Evolutionary conservation across 805 yeast genomes (phyloP), one percentile per base, ranked within the genome.

Genomic region (Starmerella cellae): DNA sequence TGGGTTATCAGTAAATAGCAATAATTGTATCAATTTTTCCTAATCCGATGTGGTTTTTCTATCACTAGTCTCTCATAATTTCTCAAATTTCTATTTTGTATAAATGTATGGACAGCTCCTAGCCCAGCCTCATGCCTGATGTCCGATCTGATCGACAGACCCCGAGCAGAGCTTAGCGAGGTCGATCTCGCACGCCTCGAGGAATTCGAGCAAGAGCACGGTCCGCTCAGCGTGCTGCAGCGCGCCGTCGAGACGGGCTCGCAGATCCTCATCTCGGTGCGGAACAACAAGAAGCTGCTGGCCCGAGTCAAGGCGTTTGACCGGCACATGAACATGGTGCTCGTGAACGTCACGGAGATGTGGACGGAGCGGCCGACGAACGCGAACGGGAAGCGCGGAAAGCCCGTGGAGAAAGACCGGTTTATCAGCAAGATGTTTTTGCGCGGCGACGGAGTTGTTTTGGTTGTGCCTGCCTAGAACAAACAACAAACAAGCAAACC

Each of bases 261-360:
- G 2, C 83, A 84, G 21, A 83, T 91, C 4, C 73, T 91, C 45
- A 81, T 91, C 46, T 82, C 95, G 18, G 73, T 94, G 46, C 72
- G 99, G 56, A 91, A 91, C 60, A 87, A 88, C 60, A 95, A 87
- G 58, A 91, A 91, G 62, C 68, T 91, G 32, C 71, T 91, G 24
- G 95, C 87, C 2, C 75, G 82, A 51, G 91, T 91, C 39, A 82
- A 82, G 56, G 96, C 97, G 0, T 91, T 85, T 60, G 99, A 91
- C 60, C 77, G 95, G 57, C 99, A 91, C 62, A 80, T 95, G 49
- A 91, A 91, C 61, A 74, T 91, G 81, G 79, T 91, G 9, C 65
- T 91, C 46, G 95, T 83, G 56, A 83, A 85, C 54, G 96, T 88
- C 28, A 84, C 82, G 59, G 98, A 91, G 62, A 60, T 71, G 57